Base-by-base conservation (phyloP, 2,329 filamentous ascomycete genomes). In the Juglanconis sp. region DNA sequence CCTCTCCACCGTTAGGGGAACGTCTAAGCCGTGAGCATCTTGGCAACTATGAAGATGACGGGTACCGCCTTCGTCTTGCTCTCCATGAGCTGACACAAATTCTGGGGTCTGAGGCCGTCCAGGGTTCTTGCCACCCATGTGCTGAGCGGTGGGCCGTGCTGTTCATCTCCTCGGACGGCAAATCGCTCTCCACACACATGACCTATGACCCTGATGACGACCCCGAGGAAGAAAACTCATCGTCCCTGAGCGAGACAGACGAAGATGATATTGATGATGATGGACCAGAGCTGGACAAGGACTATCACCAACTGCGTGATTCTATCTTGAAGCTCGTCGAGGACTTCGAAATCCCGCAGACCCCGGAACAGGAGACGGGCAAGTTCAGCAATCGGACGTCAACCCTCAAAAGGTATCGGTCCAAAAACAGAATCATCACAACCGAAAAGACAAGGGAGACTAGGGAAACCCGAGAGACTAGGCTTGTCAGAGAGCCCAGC, bases 81-180 rank as follows among this genome's bases (percentile, higher is more conserved):
- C 79, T 91, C 56, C 86, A 89, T 57, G 88, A 92, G 67, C 87
- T 92, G 86, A 81, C 78, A 6, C 84, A 89, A 51, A 80, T 81
- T 5, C 76, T 92, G 9, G 88, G 89, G 4, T 68, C 77, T 6
- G 87, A 92, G 13, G 82, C 79, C 11, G 79, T 87, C 17, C 85
- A 87, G 53, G 89, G 89, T 30, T 79, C 84, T 13, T 88, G 87
- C 57, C 90, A 95, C 68, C 91, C 91, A 8, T 94, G 90, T 63
- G 87, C 88, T 1, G 92, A 96, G 73, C 82, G 88, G 59, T 96
- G 92, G 92, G 84, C 89, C 4, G 87, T 95, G 6, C 77, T 96
- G 8, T 94, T 93, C 68, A 85, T 96, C 59, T 89, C 89, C 0
- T 76, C 85, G 1, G 87, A 92, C 71, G 90, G 91, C 36, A 87